These are phyloP conservation scores for Aspergillus sp. DNA, from an alignment of 2,329 filamentous ascomycete genomes.

Conservation along the genomic window DNA sequence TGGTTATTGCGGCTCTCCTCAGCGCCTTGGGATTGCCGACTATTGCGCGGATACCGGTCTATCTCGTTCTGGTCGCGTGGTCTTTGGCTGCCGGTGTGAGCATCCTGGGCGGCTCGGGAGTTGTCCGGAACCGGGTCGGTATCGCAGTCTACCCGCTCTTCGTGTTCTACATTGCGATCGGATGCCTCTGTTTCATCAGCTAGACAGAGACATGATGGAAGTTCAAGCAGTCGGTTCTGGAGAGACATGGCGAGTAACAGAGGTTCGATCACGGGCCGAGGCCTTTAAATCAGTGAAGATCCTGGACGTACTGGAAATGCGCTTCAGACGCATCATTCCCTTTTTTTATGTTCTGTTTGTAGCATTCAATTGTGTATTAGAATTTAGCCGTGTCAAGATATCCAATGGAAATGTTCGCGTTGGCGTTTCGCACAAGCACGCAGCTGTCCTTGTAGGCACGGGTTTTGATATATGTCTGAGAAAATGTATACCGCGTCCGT, in stretches of 20 bases:
- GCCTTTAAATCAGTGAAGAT: background rate
- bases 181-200: slow-evolving; percentile 96
- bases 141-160: slow-evolving; percentile 93
- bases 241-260: no score
- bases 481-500: background rate
- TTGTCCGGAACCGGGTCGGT: slow-evolving; percentile 89
- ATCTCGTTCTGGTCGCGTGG: slow-evolving; percentile 85
- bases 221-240: background rate
- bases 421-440: no score
- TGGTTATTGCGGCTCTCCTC: slow-evolving; percentile 88
- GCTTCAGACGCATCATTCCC: background rate
- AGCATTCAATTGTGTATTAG: slow-evolving; percentile 12
- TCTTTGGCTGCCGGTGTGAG: slow-evolving; percentile 93
- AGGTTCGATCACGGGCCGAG: no score
- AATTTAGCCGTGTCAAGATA: slow-evolving; percentile 18
- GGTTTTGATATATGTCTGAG: no score
- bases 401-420: slow-evolving; percentile 14
- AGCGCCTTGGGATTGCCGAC: slow-evolving; percentile 78
- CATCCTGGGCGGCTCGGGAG: slow-evolving; percentile 91
- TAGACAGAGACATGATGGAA: slow-evolving; percentile 41
- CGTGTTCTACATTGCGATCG: slow-evolving; percentile 90
- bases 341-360: slow-evolving; percentile 5
- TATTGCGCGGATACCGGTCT: slow-evolving; percentile 85
- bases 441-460: no score
- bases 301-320: background rate